phyloP scores from a whole-genome alignment of 305 asterid species.

The Fraxinus paxiana region DNA sequence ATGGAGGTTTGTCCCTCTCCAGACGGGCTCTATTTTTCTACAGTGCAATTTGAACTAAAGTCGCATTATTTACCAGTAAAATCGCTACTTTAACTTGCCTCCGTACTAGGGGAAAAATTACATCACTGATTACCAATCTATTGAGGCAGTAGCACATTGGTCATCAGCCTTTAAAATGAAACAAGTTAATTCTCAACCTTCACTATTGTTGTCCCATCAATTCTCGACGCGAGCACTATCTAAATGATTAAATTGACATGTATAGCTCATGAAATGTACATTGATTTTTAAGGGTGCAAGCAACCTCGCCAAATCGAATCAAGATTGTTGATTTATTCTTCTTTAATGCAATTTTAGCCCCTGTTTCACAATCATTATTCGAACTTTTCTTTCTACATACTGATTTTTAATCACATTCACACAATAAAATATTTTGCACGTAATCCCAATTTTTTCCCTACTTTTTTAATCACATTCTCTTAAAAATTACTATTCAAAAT shows the following conservation, averaged over 20 bases:
- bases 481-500: too few relatives aligned
- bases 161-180: neutral
- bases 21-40: neutral
- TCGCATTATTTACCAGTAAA: neutral
- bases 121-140: neutral
- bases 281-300: neutral
- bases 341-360: too few relatives aligned
- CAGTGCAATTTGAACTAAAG: neutral
- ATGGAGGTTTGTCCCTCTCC: slow-evolving; percentile 11
- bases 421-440: too few relatives aligned
- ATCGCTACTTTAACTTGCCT: neutral
- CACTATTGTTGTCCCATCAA: neutral
- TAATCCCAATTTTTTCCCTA: too few relatives aligned
- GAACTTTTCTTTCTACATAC: too few relatives aligned
- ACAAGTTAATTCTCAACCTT: neutral
- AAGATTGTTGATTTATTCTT: neutral
- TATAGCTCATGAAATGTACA: neutral
- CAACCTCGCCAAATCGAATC: neutral
- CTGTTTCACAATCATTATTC: too few relatives aligned
- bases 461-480: too few relatives aligned
- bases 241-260: neutral
- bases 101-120: neutral
- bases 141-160: neutral
- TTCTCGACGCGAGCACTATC: neutral
- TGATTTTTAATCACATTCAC: too few relatives aligned